Evolutionary conservation across 345 rosid genomes (phyloP).

Genomic region (Clausena lansium): DNA sequence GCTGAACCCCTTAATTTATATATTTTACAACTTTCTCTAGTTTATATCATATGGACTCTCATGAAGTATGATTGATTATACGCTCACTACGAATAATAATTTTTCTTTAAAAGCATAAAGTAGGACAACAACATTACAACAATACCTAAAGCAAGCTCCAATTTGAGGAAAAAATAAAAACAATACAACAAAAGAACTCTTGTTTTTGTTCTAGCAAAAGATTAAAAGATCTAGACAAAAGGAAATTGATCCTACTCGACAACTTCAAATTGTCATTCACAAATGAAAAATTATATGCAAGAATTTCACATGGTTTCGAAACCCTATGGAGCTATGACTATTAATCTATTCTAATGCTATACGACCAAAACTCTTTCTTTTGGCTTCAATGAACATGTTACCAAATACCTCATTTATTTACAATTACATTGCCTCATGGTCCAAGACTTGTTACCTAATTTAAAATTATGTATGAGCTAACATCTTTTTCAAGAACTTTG

Average conservation of each 20-base stretch:
- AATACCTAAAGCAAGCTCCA: not conserved
- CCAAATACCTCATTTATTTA: not conserved
- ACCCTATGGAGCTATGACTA: not conserved
- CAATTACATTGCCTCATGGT: not conserved
- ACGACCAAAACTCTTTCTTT: not conserved
- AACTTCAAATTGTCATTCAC: not conserved
- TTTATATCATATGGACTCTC: too few species aligned
- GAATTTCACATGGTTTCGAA: not conserved
- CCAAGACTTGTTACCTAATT: not conserved
- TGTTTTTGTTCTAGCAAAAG: not conserved
- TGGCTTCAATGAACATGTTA: not conserved
- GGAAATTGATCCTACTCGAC: not conserved
- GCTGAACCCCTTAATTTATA: too few species aligned
- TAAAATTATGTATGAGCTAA: too few species aligned
- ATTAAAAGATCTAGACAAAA: not conserved
- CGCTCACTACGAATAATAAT: too few species aligned
- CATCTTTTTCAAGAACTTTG: too few species aligned
- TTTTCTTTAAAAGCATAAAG: not conserved
- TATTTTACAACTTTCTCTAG: too few species aligned
- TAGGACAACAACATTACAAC: not conserved
- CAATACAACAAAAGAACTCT: not conserved
- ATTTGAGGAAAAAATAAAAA: not conserved
- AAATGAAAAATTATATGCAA: not conserved
- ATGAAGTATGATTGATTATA: too few species aligned
- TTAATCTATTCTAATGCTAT: not conserved